A percentile compares a stretch with the other conserved stretches of the same genome.
Conservation (phyloP, 768 basidiomycete genomes). For the Boletus sensibilis region DNA sequence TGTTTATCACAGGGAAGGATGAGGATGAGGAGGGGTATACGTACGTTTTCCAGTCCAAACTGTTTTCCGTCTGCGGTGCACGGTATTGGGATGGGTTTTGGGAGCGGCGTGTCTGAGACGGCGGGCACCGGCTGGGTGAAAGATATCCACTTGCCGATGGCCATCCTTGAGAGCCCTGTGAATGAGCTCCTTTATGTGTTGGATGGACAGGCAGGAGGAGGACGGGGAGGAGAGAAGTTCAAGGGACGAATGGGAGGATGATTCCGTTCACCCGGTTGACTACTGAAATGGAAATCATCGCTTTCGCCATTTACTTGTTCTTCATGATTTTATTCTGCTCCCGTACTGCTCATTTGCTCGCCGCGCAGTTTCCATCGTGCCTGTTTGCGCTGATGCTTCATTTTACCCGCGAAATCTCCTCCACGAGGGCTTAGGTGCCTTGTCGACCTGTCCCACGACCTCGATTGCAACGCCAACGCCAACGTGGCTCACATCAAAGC, state of each 20-base stretch:
- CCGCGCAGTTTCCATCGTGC: too few species aligned
- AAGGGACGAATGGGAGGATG: not conserved
- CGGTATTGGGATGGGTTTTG: slow-evolving; percentile 38
- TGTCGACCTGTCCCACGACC: too few species aligned
- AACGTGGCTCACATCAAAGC: not conserved
- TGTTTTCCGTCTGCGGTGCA: slow-evolving; percentile 73
- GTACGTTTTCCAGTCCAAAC: slow-evolving; percentile 96
- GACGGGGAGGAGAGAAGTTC: not conserved
- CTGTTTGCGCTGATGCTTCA: too few species aligned
- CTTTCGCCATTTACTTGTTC: too few species aligned
- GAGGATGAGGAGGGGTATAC: slow-evolving; percentile 33
- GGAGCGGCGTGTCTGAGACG: slow-evolving; percentile 25
- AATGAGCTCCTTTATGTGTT: not conserved
- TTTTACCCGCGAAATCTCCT: too few species aligned
- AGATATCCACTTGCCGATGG: slow-evolving; percentile 40
- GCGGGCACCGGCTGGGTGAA: slow-evolving; percentile 32
- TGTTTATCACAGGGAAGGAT: slow-evolving; percentile 8
- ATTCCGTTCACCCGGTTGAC: slow-evolving; percentile 8
- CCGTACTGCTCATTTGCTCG: too few species aligned
- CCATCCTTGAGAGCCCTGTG: slow-evolving; percentile 19
- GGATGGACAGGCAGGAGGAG: not conserved
- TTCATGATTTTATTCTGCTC: too few species aligned
- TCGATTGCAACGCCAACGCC: too few species aligned
- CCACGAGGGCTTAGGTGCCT: too few species aligned
- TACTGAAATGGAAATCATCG: not conserved